A percentile compares a stretch with the other conserved stretches of the same genome.
Conservation (phyloP, 2,329 filamentous ascomycete genomes). For the Zasmidium angulare region DNA sequence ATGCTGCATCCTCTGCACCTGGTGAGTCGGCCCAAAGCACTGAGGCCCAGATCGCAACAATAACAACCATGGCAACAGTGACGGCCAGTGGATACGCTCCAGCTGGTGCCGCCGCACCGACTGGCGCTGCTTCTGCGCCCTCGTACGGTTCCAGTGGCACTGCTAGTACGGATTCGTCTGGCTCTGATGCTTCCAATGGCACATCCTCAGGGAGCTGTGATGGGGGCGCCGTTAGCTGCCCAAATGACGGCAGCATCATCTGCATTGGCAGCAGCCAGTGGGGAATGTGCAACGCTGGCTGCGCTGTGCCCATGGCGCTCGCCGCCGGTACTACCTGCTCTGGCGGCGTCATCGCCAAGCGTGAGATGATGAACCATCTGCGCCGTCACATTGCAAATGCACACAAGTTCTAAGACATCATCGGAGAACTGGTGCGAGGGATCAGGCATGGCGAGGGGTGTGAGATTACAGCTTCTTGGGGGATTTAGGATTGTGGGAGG, state of each 20-base stretch:
- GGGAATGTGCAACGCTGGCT: conserved; percentile 45
- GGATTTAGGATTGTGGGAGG: too few relatives aligned
- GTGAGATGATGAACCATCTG: conserved; percentile 5
- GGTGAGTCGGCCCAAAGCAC: background rate
- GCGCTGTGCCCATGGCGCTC: conserved; percentile 39
- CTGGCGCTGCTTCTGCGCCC: background rate
- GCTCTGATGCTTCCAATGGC: conserved; percentile 13
- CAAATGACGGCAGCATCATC: conserved; percentile 39
- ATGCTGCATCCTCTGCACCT: conserved; percentile 4
- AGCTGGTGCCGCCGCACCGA: conserved; percentile 9
- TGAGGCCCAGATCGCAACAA: conserved; percentile 11
- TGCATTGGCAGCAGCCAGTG: conserved; percentile 43
- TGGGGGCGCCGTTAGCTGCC: conserved; percentile 14
- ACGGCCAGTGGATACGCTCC: conserved; percentile 11
- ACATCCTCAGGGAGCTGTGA: conserved; percentile 15
- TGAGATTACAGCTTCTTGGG: too few relatives aligned
- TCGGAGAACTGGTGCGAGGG: background rate
- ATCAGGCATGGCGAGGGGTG: background rate
- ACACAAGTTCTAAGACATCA: conserved; percentile 3
- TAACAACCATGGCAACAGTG: conserved; percentile 18
- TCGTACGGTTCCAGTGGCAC: conserved; percentile 14
- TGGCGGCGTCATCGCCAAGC: conserved; percentile 32
- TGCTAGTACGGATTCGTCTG: conserved; percentile 5
- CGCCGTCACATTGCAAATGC: conserved; percentile 3
- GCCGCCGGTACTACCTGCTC: conserved; percentile 43